Evolutionary conservation across 345 rosid genomes (phyloP).

Genomic region (Ceriops decandra): DNA sequence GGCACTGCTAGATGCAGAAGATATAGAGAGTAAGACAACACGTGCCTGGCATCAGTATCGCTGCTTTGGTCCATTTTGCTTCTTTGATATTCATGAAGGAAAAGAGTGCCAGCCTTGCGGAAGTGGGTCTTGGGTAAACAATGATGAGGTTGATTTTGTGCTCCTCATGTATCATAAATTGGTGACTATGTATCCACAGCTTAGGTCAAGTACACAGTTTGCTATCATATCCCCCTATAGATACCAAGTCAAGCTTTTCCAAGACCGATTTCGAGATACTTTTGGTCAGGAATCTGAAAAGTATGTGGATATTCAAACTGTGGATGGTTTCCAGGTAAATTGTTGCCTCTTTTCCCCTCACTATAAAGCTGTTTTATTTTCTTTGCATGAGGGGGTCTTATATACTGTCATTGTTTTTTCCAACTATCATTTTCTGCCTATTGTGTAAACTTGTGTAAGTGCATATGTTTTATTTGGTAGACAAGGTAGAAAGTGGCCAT

Average conservation of each 20-base stretch:
- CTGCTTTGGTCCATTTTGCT: slow-evolving; percentile 91
- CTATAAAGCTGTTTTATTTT: neutral
- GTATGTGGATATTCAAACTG: slow-evolving; percentile 80
- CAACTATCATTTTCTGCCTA: neutral
- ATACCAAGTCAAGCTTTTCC: slow-evolving; percentile 83
- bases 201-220: slow-evolving; percentile 82
- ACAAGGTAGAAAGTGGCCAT: no score
- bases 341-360: slow-evolving; percentile 3
- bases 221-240: slow-evolving; percentile 90
- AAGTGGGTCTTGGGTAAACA: slow-evolving; percentile 77
- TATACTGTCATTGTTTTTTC: neutral
- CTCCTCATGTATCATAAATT: slow-evolving; percentile 73
- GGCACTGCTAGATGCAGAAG: slow-evolving; percentile 78
- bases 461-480: no score
- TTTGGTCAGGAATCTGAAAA: slow-evolving; percentile 71
- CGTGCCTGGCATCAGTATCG: slow-evolving; percentile 78
- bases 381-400: neutral
- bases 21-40: slow-evolving; percentile 55
- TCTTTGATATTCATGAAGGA: slow-evolving; percentile 82
- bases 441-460: neutral
- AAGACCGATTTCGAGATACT: slow-evolving; percentile 66
- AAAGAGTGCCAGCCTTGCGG: slow-evolving; percentile 81
- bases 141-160: slow-evolving; percentile 81
- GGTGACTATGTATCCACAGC: slow-evolving; percentile 64
- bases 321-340: slow-evolving; percentile 95